Percentiles rank a stretch among this genome's conserved stretches.
These are phyloP conservation scores for Fusarium palustre DNA, from an alignment of 2,329 filamentous ascomycete genomes.

Conservation along the genomic window DNA sequence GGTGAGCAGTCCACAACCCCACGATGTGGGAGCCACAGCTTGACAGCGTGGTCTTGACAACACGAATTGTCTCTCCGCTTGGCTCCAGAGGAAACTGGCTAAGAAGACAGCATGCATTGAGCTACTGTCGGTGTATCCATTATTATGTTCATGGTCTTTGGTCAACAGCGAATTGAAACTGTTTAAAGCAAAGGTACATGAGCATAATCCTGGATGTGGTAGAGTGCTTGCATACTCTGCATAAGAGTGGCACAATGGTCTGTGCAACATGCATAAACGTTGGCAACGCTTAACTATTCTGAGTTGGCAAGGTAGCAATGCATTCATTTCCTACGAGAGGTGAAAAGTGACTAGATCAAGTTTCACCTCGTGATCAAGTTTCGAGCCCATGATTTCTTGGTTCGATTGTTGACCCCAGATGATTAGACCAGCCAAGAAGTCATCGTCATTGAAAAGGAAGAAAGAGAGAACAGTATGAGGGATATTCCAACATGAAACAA, in stretches of 20 bases:
- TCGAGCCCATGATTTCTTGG: neutral
- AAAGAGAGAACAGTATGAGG: neutral
- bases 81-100: neutral
- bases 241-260: conserved; percentile 2
- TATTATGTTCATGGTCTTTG: neutral
- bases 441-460: neutral
- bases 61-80: neutral
- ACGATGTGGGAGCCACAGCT: neutral
- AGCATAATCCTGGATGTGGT: conserved; percentile 3
- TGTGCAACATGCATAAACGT: conserved; percentile 4
- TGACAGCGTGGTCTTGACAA: neutral
- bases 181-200: neutral
- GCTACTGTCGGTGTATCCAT: conserved; percentile 4
- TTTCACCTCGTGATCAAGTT: conserved; percentile 1
- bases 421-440: neutral
- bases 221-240: conserved; percentile 9
- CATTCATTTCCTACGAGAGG: neutral
- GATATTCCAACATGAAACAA: conserved; percentile 4
- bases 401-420: neutral
- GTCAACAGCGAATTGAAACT: neutral
- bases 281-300: neutral
- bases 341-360: neutral
- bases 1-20: neutral
- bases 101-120: neutral
- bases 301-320: conserved; percentile 3